Conservation (phyloP, 495 filamentous ascomycete genomes). For the Saxophila tyrrhenica region DNA sequence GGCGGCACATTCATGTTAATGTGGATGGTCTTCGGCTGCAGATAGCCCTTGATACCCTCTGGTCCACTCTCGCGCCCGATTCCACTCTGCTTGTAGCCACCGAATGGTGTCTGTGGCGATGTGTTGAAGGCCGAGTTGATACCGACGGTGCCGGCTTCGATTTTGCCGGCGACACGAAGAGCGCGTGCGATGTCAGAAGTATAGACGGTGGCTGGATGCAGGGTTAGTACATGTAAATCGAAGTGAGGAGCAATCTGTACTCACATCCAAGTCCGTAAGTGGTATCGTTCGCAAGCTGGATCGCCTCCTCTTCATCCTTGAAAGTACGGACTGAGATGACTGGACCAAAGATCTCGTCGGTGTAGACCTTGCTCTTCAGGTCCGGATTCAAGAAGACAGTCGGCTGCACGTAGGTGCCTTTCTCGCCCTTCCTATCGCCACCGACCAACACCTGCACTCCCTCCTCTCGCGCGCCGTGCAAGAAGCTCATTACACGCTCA, state of each 20-base stretch:
- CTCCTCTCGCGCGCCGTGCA: conserved; percentile 12
- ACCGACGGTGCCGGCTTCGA: conserved; percentile 43
- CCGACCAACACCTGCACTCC: conserved; percentile 9
- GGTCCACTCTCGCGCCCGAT: conserved; percentile 37
- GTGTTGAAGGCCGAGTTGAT: conserved; percentile 40
- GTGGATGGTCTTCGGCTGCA: conserved; percentile 41
- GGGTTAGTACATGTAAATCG: conserved; percentile 1
- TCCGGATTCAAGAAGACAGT: conserved; percentile 37
- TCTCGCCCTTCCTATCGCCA: conserved; percentile 19
- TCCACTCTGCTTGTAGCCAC: conserved; percentile 43
- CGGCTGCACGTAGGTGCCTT: conserved; percentile 37
- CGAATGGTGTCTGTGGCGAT: conserved; percentile 35
- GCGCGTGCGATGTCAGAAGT: conserved; percentile 42
- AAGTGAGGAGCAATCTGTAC: background rate
- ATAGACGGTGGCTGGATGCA: conserved; percentile 33
- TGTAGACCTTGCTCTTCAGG: conserved; percentile 35
- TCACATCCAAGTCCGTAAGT: conserved; percentile 32
- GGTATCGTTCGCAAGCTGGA: conserved; percentile 40
- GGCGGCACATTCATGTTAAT: conserved; percentile 28
- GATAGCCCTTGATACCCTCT: conserved; percentile 32
- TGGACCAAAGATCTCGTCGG: conserved; percentile 45
- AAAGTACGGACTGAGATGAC: conserved; percentile 40
- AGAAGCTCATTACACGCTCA: conserved; percentile 27
- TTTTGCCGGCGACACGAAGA: conserved; percentile 35
- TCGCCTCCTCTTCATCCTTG: conserved; percentile 43